These are phyloP conservation scores for Dunaliella sp. DNA, from an alignment of 139 green algal species.

Conservation along the genomic window DNA sequence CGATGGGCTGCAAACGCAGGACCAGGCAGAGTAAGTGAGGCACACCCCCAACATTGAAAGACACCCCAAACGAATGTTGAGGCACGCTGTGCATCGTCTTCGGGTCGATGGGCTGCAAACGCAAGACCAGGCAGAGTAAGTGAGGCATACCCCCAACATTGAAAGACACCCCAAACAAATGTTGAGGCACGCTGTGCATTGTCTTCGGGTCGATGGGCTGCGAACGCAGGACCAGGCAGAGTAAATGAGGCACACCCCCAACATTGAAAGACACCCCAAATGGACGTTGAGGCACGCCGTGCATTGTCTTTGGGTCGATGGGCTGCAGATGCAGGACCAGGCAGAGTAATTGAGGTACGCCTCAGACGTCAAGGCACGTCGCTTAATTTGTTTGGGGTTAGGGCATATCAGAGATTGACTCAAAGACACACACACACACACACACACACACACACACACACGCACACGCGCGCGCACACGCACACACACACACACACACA, in stretches of 20 bases:
- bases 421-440: no score
- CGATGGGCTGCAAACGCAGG: conserved; percentile 46
- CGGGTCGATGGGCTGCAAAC: conserved; percentile 59
- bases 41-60: neutral
- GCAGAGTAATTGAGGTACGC: neutral
- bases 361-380: neutral
- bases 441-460: no score
- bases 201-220: conserved; percentile 69
- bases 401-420: no score
- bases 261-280: neutral
- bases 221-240: neutral
- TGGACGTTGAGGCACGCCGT: conserved; percentile 23
- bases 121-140: neutral
- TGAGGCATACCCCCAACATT: neutral
- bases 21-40: neutral
- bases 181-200: conserved; percentile 50
- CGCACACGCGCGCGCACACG: no score
- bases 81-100: conserved; percentile 63
- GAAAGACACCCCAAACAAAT: neutral
- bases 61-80: neutral
- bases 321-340: conserved; percentile 37
- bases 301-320: conserved; percentile 71
- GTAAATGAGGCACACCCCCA: neutral
- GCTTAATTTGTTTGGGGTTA: no score
- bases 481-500: no score